Base-by-base conservation (phyloP, 805 yeast genomes). In the Pichia ethanolica region DNA sequence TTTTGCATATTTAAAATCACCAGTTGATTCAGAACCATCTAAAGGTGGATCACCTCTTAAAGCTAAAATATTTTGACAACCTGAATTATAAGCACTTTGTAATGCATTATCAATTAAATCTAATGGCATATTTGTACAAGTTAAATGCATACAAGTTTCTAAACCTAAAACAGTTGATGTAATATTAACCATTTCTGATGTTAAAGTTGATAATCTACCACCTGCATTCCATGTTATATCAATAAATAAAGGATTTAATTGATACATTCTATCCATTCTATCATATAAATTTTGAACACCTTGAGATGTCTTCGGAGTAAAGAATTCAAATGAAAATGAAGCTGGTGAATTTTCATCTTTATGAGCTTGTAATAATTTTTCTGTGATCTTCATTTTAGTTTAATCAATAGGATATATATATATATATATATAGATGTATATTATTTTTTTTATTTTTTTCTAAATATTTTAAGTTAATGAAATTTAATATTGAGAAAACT, bases 171-270 rank as follows among this genome's bases (percentile, higher is more conserved):
- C 90, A 3, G 90, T 82, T 58, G 90, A 96, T 0, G 97, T 80
- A 3, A 95, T 89, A 57, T 89, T 79, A 5, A 93, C 95, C 78
- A 93, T 83, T 57, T 93, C 98, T 35, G 89, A 85, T 27, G 99
- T 89, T 55, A 89, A 71, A 40, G 81, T 80, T 6, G 95, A 82
- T 45, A 85, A 69, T 44, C 95, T 76, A 6, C 98, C 98, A 39
- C 99, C 99, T 4, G 99, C 99, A 62, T 91, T 91, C 99, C 99
- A 93, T 1, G 99, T 93, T 55, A 93, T 86, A 64, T 93, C 99
- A 51, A 93, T 82, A 67, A 93, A 93, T 55, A 86, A 81, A 2
- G 99, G 99, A 55, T 82, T 83, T 59, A 89, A 73, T 56, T 86
- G 88, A 67, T 87, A 89, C 99, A 93, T 93, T 66, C 97, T 80